Conservation (phyloP, 2,329 filamentous ascomycete genomes). For the Botrytis paeoniae region DNA sequence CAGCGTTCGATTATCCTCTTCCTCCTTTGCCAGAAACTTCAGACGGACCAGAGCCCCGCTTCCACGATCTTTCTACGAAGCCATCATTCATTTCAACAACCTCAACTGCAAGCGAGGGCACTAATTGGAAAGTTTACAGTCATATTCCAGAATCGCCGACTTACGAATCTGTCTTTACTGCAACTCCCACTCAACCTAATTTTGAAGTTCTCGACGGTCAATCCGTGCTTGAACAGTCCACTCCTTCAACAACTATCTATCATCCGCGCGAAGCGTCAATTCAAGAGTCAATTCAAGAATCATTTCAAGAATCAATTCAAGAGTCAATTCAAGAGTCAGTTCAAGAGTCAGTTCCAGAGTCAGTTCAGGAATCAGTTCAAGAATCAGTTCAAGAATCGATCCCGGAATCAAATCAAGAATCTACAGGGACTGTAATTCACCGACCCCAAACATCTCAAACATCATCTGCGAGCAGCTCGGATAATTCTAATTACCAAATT, state of each 20-base stretch:
- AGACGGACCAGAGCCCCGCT: conserved; percentile 26
- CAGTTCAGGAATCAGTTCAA: neutral
- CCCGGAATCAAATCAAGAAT: neutral
- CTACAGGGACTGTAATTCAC: neutral
- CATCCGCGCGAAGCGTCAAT: conserved; percentile 1
- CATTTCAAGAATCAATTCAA: neutral
- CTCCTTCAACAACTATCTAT: conserved; percentile 16
- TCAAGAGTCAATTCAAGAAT: neutral
- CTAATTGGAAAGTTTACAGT: conserved; percentile 38
- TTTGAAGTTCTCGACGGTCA: conserved; percentile 16
- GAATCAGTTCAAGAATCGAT: neutral
- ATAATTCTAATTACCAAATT: conserved; percentile 16
- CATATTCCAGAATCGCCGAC: conserved; percentile 21
- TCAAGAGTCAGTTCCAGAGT: neutral
- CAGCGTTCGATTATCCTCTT: conserved; percentile 26
- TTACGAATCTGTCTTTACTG: conserved; percentile 27
- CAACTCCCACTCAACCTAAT: conserved; percentile 19
- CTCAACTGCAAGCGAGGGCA: conserved; percentile 37
- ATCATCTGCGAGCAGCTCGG: conserved; percentile 11
- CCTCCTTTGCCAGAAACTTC: conserved; percentile 33
- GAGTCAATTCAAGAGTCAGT: neutral
- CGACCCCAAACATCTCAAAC: conserved; percentile 7
- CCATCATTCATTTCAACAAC: conserved; percentile 37
- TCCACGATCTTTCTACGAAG: conserved; percentile 36
- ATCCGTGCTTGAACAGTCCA: conserved; percentile 9